Conservation (phyloP, 2,329 filamentous ascomycete species). For the Neopestalotiopsis sp. region DNA sequence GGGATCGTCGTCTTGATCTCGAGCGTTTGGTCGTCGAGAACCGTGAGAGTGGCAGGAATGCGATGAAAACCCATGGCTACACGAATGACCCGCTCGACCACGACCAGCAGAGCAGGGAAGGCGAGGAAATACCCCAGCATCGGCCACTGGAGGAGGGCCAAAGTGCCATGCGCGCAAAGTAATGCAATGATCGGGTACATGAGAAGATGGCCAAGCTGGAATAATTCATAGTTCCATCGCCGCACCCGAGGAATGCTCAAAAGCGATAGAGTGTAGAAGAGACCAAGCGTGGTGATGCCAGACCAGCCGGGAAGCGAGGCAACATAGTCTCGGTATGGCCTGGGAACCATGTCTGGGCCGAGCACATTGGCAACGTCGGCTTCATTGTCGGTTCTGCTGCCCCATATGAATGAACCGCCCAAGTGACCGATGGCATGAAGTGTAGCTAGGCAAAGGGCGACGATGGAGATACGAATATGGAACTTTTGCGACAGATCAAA, state of each 20-base stretch:
- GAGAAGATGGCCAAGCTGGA: constrained; percentile 60
- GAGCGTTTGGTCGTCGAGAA: constrained; percentile 59
- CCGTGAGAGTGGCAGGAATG: constrained; percentile 51
- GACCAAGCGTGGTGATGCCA: constrained; percentile 51
- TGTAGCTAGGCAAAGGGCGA: constrained; percentile 54
- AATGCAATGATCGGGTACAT: constrained; percentile 64
- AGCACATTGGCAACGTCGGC: constrained; percentile 48
- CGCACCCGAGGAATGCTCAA: constrained; percentile 56
- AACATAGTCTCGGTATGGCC: constrained; percentile 52
- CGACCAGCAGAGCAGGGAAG: constrained; percentile 55
- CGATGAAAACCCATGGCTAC: constrained; percentile 51
- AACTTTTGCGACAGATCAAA: constrained; percentile 61
- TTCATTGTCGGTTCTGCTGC: constrained; percentile 49
- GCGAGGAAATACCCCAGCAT: constrained; percentile 64
- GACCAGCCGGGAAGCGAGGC: constrained; percentile 54
- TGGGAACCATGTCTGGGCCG: constrained; percentile 47
- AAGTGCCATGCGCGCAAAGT: constrained; percentile 59
- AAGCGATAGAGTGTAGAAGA: constrained; percentile 54
- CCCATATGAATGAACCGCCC: constrained; percentile 55
- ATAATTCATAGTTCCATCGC: constrained; percentile 59
- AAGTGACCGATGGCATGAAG: constrained; percentile 60
- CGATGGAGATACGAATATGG: constrained; percentile 58
- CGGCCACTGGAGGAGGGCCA: constrained; percentile 54
- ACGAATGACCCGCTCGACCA: constrained; percentile 53
- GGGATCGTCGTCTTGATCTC: constrained; percentile 54